A percentile compares a stretch with the other conserved stretches of the same genome.
These are phyloP conservation scores for Solanum dulcamara DNA, from an alignment of 257 asterid species.

Conservation along the genomic window DNA sequence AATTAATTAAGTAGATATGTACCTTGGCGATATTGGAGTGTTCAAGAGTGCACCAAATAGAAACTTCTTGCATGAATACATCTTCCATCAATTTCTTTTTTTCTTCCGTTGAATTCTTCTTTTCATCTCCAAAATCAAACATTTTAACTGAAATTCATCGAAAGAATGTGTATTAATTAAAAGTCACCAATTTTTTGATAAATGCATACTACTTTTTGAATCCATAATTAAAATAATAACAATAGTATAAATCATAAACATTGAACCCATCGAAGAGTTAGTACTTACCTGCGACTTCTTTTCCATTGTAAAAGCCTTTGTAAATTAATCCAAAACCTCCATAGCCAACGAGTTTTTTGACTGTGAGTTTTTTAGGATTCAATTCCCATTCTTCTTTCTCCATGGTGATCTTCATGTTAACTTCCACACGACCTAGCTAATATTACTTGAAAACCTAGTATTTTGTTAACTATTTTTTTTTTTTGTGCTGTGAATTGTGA, in stretches of 20 bases:
- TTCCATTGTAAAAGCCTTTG: background rate
- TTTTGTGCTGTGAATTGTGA: background rate
- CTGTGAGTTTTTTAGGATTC: background rate
- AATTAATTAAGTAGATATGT: background rate
- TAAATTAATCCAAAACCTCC: background rate
- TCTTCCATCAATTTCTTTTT: background rate
- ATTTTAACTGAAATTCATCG: background rate
- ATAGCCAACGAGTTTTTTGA: background rate
- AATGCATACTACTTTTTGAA: background rate
- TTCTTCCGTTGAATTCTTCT: background rate
- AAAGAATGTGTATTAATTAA: background rate
- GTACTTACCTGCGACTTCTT: background rate
- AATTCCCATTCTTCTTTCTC: background rate
- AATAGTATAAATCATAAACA: too few species aligned
- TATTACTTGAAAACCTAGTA: background rate
- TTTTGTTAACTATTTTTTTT: background rate
- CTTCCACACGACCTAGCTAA: too few species aligned
- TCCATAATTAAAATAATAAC: background rate
- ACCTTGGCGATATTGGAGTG: conserved; percentile 15
- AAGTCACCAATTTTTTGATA: background rate
- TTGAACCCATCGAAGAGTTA: background rate
- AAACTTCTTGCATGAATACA: conserved; percentile 1
- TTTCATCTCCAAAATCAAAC: background rate
- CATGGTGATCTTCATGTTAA: background rate
- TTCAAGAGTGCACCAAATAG: conserved; percentile 4